A percentile compares a stretch with the other conserved stretches of the same genome.
Conservation (phyloP, 73 alveolate genomes). For the Paramecium biaurelia region DNA sequence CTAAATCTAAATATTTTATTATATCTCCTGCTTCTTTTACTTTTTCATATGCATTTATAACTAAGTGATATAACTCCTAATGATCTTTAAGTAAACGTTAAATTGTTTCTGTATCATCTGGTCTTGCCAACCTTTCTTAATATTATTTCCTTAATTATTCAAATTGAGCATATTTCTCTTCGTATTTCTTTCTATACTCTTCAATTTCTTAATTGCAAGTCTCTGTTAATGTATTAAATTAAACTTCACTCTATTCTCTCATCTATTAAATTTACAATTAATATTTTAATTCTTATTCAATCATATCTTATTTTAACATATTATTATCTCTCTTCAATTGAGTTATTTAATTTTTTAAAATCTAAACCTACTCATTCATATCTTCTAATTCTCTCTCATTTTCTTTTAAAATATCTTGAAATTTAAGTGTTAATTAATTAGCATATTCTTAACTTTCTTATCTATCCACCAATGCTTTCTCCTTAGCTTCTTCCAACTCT, state of each 20-base stretch:
- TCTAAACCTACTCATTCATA: not conserved
- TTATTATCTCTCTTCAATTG: not conserved
- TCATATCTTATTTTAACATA: not conserved
- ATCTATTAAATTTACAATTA: not conserved
- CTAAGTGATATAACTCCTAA: not conserved
- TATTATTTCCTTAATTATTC: not conserved
- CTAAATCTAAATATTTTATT: not conserved
- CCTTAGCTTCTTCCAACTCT: not conserved
- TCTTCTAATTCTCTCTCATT: not conserved
- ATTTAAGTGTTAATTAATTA: not conserved
- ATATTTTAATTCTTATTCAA: not conserved
- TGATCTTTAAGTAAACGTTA: not conserved
- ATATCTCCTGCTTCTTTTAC: conserved; percentile 10
- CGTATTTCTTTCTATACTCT: not conserved
- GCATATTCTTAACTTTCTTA: not conserved
- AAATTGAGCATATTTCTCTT: not conserved
- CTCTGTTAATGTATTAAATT: not conserved
- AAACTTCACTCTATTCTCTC: not conserved
- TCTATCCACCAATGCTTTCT: not conserved
- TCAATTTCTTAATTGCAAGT: not conserved
- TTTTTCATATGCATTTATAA: not conserved
- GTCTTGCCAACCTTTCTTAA: not conserved
- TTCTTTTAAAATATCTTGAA: not conserved
- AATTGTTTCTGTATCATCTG: not conserved
- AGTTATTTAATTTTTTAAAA: not conserved